Evolutionary conservation across 305 asterid genomes (phyloP), one percentile per base, ranked within the genome.

Genomic region (Fraxinus dipetala): DNA sequence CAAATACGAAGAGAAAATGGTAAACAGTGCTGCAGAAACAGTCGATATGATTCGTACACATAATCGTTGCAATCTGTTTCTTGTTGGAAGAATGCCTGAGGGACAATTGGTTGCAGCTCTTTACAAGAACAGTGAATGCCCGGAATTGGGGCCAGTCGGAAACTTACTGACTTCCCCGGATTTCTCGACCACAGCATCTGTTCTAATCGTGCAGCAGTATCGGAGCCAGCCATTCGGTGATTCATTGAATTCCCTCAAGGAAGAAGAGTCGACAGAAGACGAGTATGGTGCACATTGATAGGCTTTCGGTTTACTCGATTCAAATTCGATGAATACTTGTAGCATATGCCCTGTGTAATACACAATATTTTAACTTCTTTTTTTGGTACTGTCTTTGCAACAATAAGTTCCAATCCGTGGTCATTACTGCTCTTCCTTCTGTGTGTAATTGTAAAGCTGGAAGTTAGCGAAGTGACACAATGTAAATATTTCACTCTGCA

Each of bases 111-210:
- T 72, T 13, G 43, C 77, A 61, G 77, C 84, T 0, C 38, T 89
- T 72, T 36, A 72, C 1, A 81, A 35, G 65, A 82, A 79, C 59
- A 70, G 43, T 8, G 91, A 85, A 36, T 85, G 83, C 69, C 87
- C 89, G 9, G 89, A 85, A 79, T 77, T 89, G 34, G 91, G 91
- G 9, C 87, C 87, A 9, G 75, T 87, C 0, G 91, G 91, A 56
- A 89, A 77, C 78, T 76, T 89, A 18, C 59, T 89, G 83, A 84
- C 72, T 32, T 81, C 85, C 3, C 84, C 83, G 0, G 83, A 59
- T 1, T 85, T 84, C 40, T 65, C 81, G 11, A 82, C 87, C n/a
- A 35, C 79, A 9, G 85, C 91, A 32, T 89, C 91, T 2, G 88
- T 87, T 36, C 75, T 89, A 40, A 86, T 89, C 0, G 77, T 89